Base-by-base conservation (phyloP, 495 filamentous ascomycete species). In the Parathielavia hyrcaniae region DNA sequence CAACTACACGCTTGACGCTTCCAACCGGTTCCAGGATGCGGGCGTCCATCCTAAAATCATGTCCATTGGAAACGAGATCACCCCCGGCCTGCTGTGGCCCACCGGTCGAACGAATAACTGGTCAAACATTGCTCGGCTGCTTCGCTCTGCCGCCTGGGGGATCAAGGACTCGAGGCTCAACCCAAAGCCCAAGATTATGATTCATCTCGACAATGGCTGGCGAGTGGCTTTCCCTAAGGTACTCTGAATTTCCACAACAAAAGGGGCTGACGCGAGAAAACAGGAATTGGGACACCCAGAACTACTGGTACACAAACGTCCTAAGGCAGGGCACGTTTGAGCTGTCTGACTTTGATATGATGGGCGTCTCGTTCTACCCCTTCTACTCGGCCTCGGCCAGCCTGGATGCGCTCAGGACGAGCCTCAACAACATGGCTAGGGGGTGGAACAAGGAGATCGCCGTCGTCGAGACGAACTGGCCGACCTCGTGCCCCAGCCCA, bases 51-150 rank as follows among this genome's bases (percentile, higher is more conserved):
- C 85, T 12, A 73, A 72, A 9, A 81, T 88, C 20, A 73, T 88
- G 35, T 86, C 83, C 5, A 83, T 88, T 61, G 85, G 85, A 44
- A 89, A 87, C 63, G 86, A 87, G 58, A 88, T 89, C 60, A 76
- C 80, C 2, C 66, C 69, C 6, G 85, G 86, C 0, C 67, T 89
- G 7, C 75, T 88, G 52, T 84, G 81, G 79, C 86, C 86, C 0
- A 77, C 83, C 0, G 85, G 85, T 11, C 62, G 61, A 44, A 79
- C 75, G 17, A 67, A 57, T 57, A 78, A 73, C 58, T 84, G 78
- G 55, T 60, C 46, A 11, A 86, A 86, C 67, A 80, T 87, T 56
- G 84, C 82, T 0, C 69, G 67, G 4, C 67, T 88, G 22, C 73
- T 88, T 5, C 79, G 84, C 69, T 84, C 84, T 12, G 84, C 79